These are phyloP conservation scores for Cordia subcordata DNA, from an alignment of 257 asterid genomes.

Conservation along the genomic window DNA sequence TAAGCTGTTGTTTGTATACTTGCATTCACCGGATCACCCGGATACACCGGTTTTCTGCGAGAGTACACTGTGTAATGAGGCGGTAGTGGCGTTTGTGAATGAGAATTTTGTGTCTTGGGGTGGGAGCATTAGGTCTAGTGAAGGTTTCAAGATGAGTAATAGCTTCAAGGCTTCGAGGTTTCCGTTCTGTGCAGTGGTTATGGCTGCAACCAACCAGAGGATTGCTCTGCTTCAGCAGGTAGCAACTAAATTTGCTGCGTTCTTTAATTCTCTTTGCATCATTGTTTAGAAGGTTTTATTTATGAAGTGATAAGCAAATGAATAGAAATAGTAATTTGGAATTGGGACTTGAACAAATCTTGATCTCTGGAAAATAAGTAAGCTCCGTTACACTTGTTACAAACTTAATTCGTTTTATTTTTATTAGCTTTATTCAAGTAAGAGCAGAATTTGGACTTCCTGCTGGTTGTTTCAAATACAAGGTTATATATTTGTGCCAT, in stretches of 20 bases:
- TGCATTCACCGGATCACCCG: conserved; percentile 96
- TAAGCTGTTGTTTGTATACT: conserved; percentile 83
- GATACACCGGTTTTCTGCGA: conserved; percentile 75
- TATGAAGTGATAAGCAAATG: too few relatives aligned
- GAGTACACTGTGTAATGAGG: conserved; percentile 67
- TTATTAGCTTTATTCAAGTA: too few relatives aligned
- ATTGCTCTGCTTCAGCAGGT: conserved; percentile 96
- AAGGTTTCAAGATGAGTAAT: conserved; percentile 97
- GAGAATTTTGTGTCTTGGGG: conserved; percentile 98
- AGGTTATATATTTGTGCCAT: too few relatives aligned
- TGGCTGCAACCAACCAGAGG: conserved; percentile 98
- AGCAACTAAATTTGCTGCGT: background rate
- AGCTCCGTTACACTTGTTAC: too few relatives aligned
- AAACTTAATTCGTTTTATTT: too few relatives aligned
- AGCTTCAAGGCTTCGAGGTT: conserved; percentile 94
- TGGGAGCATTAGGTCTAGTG: conserved; percentile 91
- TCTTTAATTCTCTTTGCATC: too few relatives aligned
- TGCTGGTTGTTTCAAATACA: too few relatives aligned
- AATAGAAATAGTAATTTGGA: too few relatives aligned
- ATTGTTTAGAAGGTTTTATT: too few relatives aligned
- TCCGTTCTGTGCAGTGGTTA: conserved; percentile 93
- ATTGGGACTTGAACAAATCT: too few relatives aligned
- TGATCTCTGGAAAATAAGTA: too few relatives aligned
- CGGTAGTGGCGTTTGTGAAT: conserved; percentile 59
- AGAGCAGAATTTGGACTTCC: too few relatives aligned